Evolutionary conservation across 164 flowering plant genomes (phyloP), one percentile per base, ranked within the genome.

Genomic region (Tetracentron sinense): DNA sequence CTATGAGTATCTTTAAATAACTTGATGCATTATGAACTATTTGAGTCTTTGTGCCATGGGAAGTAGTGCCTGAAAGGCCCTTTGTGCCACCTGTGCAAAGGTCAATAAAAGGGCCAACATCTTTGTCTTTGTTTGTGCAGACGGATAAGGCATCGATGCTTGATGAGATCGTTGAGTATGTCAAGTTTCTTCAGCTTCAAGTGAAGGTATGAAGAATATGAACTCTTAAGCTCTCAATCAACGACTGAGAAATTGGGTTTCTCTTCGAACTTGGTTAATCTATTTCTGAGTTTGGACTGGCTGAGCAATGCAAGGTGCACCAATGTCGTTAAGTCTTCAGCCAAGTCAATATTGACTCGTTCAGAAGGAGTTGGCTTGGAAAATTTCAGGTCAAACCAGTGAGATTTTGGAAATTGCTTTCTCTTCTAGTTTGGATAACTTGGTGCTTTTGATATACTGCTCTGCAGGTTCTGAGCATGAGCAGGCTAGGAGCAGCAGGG

Each of bases 401-500:
- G 25, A 12, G 6, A 15, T 60, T 42, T 15, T 15, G 27, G 42
- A 27, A 14, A 17, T 33, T 3, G 51, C 57, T 56, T 28, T 21
- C 26, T 27, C 14, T 11, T 56, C 29, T 61, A 21, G 12, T 20
- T 42, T 61, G 54, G 4, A 23, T 35, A 20, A 59, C 19, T 7
- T 42, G 27, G 30, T 29, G 28, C 31, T 42, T 16, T 38, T 67
- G 44, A 42, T 62, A 28, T 54, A 54, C 21, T 62, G 25, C 59
- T 1, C 20, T 42, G 61, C 73, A 79, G 82, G 80, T 79, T 62
- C 52, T 79, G 52, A 79, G 82, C 78, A 79, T 79, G 82, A 79
- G 82, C 69, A 66, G 82, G 60, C 72, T 79, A 10, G 82, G 80
- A 31, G 82, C 80, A 27, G 71, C 78, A 15, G 80, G 74, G 51